Evolutionary conservation across 2,329 filamentous ascomycete genomes (phyloP), one percentile per base, ranked within the genome.

Genomic region (Plenodomus lindquistii): DNA sequence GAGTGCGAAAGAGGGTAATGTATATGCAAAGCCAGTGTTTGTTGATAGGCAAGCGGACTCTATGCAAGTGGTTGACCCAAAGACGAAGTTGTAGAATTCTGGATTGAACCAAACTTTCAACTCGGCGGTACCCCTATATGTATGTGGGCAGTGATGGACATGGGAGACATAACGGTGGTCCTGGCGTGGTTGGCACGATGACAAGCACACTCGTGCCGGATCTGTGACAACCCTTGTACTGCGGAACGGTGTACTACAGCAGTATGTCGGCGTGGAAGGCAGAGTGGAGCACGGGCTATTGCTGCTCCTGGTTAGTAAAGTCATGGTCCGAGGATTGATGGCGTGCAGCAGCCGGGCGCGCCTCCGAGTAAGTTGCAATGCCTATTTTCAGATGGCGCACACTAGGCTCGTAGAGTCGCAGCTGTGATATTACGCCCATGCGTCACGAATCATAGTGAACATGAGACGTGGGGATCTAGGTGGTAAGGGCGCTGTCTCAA

Each of bases 231-330:
- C 63, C 60, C 65, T 65, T 69, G 61, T 65, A 66, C 63, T 66
- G 62, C 70, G 66, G 69, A 67, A 66, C 67, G 62, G 69, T 64
- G 67, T 71, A 70, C 66, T 71, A 63, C 64, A 69, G 63, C 60
- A 68, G 60, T 65, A 66, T 66, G 64, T 73, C 72, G 70, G 71
- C 69, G 65, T 73, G 69, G 72, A 67, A 59, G 63, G 54, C 45
- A 65, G 57, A 65, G 64, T 71, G 64, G 67, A 67, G 61, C 62
- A 60, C 59, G 58, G 56, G 50, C 66, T 60, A 65, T 63, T 59
- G 60, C 63, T 52, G 53, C 62, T 62, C 62, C 57, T 65, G 65
- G 65, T 62, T 68, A 61, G 68, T 59, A 52, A 59, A 50, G 57
- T 63, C 67, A 62, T 61, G 62, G 62, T 55, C 65, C 63, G 66